A percentile compares a stretch with the other conserved stretches of the same genome.
phyloP scores from a whole-genome alignment of 192 early-diverging fungal genomes.

The Paraglomus brasilianum region DNA sequence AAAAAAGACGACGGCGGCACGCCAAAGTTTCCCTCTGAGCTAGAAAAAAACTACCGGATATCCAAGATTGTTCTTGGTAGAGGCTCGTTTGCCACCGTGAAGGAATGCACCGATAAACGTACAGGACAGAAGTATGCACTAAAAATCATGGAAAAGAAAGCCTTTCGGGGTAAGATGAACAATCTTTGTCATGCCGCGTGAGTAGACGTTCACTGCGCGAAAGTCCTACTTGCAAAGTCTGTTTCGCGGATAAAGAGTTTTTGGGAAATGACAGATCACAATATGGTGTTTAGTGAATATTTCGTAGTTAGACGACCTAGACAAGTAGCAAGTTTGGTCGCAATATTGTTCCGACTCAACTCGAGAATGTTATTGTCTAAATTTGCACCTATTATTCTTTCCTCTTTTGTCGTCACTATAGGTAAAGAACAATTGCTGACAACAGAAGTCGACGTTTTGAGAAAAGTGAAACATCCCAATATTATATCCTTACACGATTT shows the following conservation, averaged over 20 bases:
- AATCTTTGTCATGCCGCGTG: neutral
- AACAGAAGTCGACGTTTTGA: constrained; percentile 72
- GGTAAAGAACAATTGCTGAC: constrained; percentile 54
- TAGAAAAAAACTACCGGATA: constrained; percentile 35
- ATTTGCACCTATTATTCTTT: neutral
- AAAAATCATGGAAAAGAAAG: constrained; percentile 71
- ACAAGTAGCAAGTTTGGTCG: neutral
- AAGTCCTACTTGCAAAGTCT: neutral
- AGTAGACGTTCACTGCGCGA: neutral
- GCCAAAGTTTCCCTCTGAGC: neutral
- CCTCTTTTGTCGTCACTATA: constrained; percentile 33
- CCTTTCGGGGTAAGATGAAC: constrained; percentile 35
- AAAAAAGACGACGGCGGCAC: neutral
- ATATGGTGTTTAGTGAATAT: too few relatives aligned
- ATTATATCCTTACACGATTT: constrained; percentile 73
- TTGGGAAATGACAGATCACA: too few relatives aligned
- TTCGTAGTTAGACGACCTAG: neutral
- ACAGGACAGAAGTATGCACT: constrained; percentile 59
- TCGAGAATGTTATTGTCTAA: neutral
- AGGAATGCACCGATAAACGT: constrained; percentile 53
- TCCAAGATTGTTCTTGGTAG: constrained; percentile 43
- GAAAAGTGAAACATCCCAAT: constrained; percentile 77
- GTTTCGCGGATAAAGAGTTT: neutral
- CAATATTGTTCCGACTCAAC: neutral
- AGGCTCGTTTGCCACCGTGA: constrained; percentile 60